These are phyloP conservation scores for Leptomonas seymouri DNA, from an alignment of 208 protist species.

Conservation along the genomic window DNA sequence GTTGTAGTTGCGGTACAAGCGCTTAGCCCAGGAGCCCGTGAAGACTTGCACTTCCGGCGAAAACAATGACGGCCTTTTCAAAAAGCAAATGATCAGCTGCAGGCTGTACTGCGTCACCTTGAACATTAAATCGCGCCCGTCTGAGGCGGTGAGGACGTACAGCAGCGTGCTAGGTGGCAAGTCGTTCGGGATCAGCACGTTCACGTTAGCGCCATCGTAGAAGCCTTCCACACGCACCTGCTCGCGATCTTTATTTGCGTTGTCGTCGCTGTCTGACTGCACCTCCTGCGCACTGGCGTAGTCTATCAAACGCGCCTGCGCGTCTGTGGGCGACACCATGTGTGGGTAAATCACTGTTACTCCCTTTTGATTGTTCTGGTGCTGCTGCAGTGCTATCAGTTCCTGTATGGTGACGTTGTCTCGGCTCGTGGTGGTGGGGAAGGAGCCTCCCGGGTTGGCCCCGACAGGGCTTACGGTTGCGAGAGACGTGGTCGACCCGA, in stretches of 20 bases:
- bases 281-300: slow-evolving; percentile 16
- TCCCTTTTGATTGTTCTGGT: slow-evolving; percentile 14
- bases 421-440: slow-evolving; percentile 8
- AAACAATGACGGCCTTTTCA: slow-evolving; percentile 68
- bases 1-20: slow-evolving; percentile 82
- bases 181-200: slow-evolving; percentile 79
- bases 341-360: slow-evolving; percentile 56
- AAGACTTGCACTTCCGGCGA: slow-evolving; percentile 53
- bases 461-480: slow-evolving; percentile 3
- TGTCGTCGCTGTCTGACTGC: slow-evolving; percentile 24
- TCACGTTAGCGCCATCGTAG: slow-evolving; percentile 48
- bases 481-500: slow-evolving; percentile 19
- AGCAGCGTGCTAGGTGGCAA: slow-evolving; percentile 80
- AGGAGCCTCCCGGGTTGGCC: neutral
- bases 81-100: slow-evolving; percentile 74
- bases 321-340: slow-evolving; percentile 21
- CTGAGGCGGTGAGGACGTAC: slow-evolving; percentile 86
- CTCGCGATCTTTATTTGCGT: slow-evolving; percentile 57
- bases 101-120: slow-evolving; percentile 83
- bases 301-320: slow-evolving; percentile 19
- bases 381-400: slow-evolving; percentile 8
- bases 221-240: slow-evolving; percentile 86
- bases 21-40: slow-evolving; percentile 57
- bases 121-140: slow-evolving; percentile 84
- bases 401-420: slow-evolving; percentile 30